A percentile compares a stretch with the other conserved stretches of the same genome.
Conservation (phyloP, 2,329 filamentous ascomycete species). For the Fusarium coffeatum region DNA sequence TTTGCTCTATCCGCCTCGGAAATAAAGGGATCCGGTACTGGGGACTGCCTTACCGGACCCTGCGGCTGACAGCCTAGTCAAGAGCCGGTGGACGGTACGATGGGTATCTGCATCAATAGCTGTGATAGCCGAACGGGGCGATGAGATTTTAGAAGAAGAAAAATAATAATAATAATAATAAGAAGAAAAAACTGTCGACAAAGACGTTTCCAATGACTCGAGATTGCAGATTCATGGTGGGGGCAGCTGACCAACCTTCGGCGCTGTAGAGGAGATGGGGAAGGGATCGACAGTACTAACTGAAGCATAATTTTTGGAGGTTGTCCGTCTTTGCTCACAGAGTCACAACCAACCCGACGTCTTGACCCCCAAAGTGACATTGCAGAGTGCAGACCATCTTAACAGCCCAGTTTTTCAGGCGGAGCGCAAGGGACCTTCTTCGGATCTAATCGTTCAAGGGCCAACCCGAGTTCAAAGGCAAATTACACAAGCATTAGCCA, state of each 20-base stretch:
- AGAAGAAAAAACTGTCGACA: not conserved
- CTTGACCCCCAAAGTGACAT: not conserved
- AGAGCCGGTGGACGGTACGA: not conserved
- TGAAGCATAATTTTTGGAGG: not conserved
- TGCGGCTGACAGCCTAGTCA: not conserved
- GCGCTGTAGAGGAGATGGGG: not conserved
- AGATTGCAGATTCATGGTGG: conserved; percentile 3
- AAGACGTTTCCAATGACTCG: conserved; percentile 7
- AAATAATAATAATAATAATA: no score
- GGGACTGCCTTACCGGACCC: not conserved
- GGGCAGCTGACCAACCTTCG: conserved; percentile 20
- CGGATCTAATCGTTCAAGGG: not conserved
- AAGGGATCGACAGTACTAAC: conserved; percentile 17
- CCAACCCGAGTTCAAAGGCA: not conserved
- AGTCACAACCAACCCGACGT: no score
- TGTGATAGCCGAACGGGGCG: not conserved
- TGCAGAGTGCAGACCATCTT: no score
- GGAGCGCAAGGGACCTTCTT: not conserved
- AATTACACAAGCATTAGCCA: conserved; percentile 1
- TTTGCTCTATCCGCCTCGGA: not conserved
- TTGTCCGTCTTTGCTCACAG: not conserved
- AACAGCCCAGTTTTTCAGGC: not conserved
- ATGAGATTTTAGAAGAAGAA: not conserved
- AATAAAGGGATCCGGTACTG: not conserved
- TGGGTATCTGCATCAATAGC: not conserved